Evolutionary conservation across 2,329 filamentous ascomycete genomes (phyloP).

Genomic region (Atkinsonella texensis): DNA sequence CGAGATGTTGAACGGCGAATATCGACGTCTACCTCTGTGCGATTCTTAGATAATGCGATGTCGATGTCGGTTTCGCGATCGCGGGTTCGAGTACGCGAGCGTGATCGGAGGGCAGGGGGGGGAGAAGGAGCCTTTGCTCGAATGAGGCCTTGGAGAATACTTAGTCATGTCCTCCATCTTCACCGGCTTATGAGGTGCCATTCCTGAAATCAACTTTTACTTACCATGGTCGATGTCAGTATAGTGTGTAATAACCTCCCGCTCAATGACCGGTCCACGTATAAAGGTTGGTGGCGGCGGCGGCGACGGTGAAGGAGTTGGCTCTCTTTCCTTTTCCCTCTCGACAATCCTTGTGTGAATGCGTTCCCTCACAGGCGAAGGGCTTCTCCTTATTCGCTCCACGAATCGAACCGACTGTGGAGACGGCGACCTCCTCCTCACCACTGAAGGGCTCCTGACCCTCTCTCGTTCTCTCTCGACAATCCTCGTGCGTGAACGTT

Average conservation of each 20-base stretch:
- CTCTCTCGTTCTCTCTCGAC: conserved; percentile 30
- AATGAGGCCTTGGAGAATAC: conserved; percentile 29
- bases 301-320: conserved; percentile 33
- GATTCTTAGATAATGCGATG: conserved; percentile 40
- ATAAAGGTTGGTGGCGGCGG: conserved; percentile 53
- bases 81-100: conserved; percentile 21
- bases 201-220: conserved; percentile 13
- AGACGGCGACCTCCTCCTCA: conserved; percentile 15
- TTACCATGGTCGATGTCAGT: conserved; percentile 76
- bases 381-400: conserved; percentile 25
- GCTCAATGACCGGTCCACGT: conserved; percentile 67
- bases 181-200: neutral
- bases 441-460: conserved; percentile 25
- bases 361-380: conserved; percentile 31
- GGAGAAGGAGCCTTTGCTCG: conserved; percentile 31
- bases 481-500: conserved; percentile 23
- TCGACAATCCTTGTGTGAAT: conserved; percentile 39
- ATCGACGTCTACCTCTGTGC: conserved; percentile 49
- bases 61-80: conserved; percentile 43
- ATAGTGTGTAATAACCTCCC: conserved; percentile 83
- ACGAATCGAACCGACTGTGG: conserved; percentile 24
- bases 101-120: conserved; percentile 33
- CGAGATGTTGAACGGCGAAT: conserved; percentile 30
- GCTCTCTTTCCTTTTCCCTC: conserved; percentile 29
- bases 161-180: neutral